Percentiles rank a stretch among this genome's conserved stretches.
Conservation (phyloP, 225 moss, liverwort and hornwort species). For the Pseudisothecium myosuroides region DNA sequence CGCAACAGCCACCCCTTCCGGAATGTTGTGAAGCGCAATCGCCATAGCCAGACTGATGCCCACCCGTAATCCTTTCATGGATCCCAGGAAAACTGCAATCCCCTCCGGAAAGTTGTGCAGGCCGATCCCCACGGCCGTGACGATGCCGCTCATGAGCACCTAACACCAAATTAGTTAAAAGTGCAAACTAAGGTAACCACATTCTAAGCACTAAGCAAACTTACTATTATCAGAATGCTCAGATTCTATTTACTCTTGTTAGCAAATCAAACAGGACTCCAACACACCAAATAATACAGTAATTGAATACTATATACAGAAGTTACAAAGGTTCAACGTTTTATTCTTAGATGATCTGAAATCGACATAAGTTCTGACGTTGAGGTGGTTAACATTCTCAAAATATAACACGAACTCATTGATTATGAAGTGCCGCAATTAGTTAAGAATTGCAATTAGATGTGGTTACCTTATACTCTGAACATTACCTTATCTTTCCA, state of each 20-base stretch:
- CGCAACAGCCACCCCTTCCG: constrained; percentile 94
- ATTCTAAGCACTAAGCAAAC: background rate
- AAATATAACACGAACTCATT: background rate
- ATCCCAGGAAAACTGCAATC: constrained; percentile 93
- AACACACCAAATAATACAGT: background rate
- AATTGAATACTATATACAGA: background rate
- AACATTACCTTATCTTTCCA: background rate
- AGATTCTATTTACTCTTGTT: background rate
- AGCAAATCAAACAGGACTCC: background rate
- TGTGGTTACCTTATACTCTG: background rate
- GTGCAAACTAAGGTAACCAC: background rate
- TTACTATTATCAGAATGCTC: background rate
- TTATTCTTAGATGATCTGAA: background rate
- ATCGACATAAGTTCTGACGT: background rate
- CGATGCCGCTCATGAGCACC: constrained; percentile 43
- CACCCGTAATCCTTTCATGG: constrained; percentile 92
- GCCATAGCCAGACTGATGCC: constrained; percentile 86
- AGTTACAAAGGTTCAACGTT: background rate
- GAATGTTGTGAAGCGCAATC: constrained; percentile 94
- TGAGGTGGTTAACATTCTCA: background rate
- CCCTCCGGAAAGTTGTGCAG: constrained; percentile 99
- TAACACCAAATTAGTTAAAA: background rate
- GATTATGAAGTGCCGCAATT: background rate
- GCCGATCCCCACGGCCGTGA: constrained; percentile 64
- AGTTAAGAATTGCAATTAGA: background rate